Evolutionary conservation across 2,329 filamentous ascomycete genomes (phyloP), one percentile per base, ranked within the genome.

Genomic region (Fusarium sulawesiense): DNA sequence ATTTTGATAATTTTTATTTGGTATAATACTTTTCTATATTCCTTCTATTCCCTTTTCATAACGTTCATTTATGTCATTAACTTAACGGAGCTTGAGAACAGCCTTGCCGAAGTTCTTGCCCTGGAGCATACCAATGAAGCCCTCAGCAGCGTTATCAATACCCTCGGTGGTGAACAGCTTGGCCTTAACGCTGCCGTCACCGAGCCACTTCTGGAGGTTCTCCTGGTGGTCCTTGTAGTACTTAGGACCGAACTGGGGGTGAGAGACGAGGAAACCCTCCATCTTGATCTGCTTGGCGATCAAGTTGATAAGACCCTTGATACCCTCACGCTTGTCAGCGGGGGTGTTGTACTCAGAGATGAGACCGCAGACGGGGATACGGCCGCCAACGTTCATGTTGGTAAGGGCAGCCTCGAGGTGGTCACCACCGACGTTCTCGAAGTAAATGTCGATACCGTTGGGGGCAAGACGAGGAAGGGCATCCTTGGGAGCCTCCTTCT

Each of bases 51-150:
- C 21, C n/a, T 41, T n/a, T 61, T 60, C 46, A 37, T 68, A 40
- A 37, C 40, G n/a, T 51, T 62, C 44, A 27, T 68, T 64, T 42
- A 54, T 70, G 16, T 3, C 29, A 46, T 57, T 55, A 48, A 66
- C 47, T 41, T 68, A 68, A 58, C 53, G 66, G n/a, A 87, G 79
- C 84, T 93, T 92, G 75, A 96, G 76, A 23, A 96, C 87, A 18
- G 93, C 92, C 87, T 97, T 97, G 73, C 93, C 93, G 80, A 94
- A 92, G 83, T 97, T 97, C 80, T 92, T 87, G 49, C 93, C 93
- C 75, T 87, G 79, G 57, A 96, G 85, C 83, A 97, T 89, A 14
- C 89, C 92, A 14, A 95, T 80, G 64, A 97, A 85, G 0, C 91
- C 93, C 60, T 94, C 87, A 8, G 88, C 83, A 2, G 90, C 91